phyloP scores from a whole-genome alignment of 305 asterid genomes.

The Fraxinus xanthoxyloides region DNA sequence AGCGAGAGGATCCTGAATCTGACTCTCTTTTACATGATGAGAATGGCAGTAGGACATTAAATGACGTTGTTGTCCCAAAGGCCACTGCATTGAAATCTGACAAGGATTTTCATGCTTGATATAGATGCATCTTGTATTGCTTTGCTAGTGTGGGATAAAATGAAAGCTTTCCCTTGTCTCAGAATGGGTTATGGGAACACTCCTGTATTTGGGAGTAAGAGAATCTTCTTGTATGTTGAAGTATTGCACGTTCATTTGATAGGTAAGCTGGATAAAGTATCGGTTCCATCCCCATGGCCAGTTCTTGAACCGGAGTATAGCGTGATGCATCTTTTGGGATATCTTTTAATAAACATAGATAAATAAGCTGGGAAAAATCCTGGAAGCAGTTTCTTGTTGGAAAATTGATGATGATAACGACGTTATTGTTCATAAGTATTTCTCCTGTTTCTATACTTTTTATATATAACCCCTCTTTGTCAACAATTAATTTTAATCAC shows the following conservation, averaged over 20 bases:
- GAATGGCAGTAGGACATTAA: constrained; percentile 25
- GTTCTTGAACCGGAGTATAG: background rate
- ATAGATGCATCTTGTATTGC: background rate
- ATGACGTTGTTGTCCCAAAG: constrained; percentile 26
- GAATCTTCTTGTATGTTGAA: background rate
- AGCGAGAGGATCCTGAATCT: constrained; percentile 38
- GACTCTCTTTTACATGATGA: constrained; percentile 40
- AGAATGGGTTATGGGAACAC: background rate
- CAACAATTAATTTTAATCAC: too few relatives aligned
- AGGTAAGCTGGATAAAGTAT: background rate
- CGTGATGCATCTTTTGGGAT: background rate
- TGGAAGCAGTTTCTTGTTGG: background rate
- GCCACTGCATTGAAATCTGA: constrained; percentile 32
- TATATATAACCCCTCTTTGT: too few relatives aligned
- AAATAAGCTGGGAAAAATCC: background rate
- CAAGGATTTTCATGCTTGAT: constrained; percentile 29
- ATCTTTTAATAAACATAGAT: background rate
- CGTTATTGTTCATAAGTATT: background rate
- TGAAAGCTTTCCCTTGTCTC: background rate
- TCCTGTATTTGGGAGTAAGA: background rate
- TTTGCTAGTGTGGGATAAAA: background rate
- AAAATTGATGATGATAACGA: background rate
- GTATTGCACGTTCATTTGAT: background rate
- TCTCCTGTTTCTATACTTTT: background rate
- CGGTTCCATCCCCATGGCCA: background rate